Conservation (phyloP, 352 stramenopile species). For the Blastocystis sp. region DNA sequence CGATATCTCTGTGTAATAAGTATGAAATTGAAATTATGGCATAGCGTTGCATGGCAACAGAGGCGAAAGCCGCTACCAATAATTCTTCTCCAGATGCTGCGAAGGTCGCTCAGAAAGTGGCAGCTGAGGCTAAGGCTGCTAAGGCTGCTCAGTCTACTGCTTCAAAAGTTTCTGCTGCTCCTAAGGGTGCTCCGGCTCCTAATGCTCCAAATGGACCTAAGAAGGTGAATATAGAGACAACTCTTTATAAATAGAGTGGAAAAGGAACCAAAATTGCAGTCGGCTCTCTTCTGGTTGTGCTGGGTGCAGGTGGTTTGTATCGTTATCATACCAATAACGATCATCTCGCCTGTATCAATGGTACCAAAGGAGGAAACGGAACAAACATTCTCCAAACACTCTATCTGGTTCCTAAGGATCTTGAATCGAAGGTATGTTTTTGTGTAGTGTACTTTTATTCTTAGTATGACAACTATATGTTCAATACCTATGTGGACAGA, state of each 20-base stretch:
- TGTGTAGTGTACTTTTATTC: neutral
- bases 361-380: slow-evolving; percentile 15
- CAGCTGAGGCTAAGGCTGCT: neutral
- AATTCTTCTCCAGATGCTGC: neutral
- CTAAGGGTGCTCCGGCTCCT: neutral
- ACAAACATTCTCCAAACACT: slow-evolving; percentile 22
- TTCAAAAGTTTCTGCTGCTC: neutral
- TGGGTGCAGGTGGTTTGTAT: neutral
- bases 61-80: slow-evolving; percentile 4
- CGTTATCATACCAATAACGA: slow-evolving; percentile 33
- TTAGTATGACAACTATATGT: slow-evolving; percentile 44
- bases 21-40: neutral
- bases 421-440: slow-evolving; percentile 22
- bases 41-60: slow-evolving; percentile 2
- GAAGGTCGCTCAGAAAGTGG: neutral
- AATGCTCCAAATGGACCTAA: slow-evolving; percentile 3
- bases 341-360: slow-evolving; percentile 42
- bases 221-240: neutral
- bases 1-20: neutral
- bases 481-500: slow-evolving; percentile 46
- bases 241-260: slow-evolving; percentile 15
- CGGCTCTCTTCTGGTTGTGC: neutral
- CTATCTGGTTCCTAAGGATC: slow-evolving; percentile 48
- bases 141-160: slow-evolving; percentile 7
- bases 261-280: slow-evolving; percentile 6